phyloP scores from a whole-genome alignment of 1,284 basidiomycete species.

The Coniferiporia weirii region DNA sequence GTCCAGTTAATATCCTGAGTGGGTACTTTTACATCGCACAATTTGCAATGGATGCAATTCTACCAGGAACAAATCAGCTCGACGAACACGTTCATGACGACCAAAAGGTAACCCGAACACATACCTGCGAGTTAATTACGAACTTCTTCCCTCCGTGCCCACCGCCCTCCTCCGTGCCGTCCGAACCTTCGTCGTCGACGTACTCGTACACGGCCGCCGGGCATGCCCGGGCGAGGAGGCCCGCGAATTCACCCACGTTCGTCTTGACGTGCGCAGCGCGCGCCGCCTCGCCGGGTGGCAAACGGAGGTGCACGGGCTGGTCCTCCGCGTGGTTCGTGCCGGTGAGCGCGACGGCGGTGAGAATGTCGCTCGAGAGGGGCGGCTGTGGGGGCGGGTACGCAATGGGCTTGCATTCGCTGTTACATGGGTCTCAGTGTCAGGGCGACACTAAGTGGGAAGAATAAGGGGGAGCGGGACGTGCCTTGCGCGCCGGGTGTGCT shows the following conservation, averaged over 20 bases:
- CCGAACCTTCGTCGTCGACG: constrained; percentile 60
- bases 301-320: constrained; percentile 85
- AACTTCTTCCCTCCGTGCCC: constrained; percentile 80
- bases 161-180: constrained; percentile 49
- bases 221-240: constrained; percentile 84
- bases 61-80: constrained; percentile 24
- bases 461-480: constrained; percentile 21
- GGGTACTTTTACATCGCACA: constrained; percentile 91
- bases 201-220: constrained; percentile 99
- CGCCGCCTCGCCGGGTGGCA: constrained; percentile 50
- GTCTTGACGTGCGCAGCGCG: constrained; percentile 64
- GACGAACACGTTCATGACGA: constrained; percentile 8
- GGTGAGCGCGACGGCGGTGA: constrained; percentile 88
- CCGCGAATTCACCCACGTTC: constrained; percentile 82
- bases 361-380: constrained; percentile 89
- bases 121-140: constrained; percentile 92
- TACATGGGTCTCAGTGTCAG: background rate
- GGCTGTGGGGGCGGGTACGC: constrained; percentile 89
- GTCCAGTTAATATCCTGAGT: constrained; percentile 94
- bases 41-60: constrained; percentile 92
- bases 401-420: constrained; percentile 70
- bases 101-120: constrained; percentile 17
- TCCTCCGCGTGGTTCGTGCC: constrained; percentile 97
- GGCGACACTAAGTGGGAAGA: background rate
- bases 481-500: constrained; percentile 64